Base-by-base conservation (phyloP, 768 basidiomycete genomes). In the Lactifluus volemus region DNA sequence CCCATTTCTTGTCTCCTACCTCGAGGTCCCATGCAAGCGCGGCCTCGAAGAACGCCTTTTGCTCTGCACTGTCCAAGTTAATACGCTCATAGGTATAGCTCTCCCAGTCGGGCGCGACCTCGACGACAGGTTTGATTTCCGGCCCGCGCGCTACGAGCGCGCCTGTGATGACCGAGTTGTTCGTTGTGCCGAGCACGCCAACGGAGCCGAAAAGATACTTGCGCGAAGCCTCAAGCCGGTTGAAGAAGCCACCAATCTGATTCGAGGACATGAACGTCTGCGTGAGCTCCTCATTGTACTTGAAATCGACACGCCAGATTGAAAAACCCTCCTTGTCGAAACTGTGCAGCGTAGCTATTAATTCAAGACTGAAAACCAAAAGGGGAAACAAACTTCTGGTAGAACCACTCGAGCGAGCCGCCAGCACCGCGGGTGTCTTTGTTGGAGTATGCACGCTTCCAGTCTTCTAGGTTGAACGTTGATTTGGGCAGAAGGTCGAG, bases 401-500 rank as follows among this genome's bases (percentile, higher is more conserved):
- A 95, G 84, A 99, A 88, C 97, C 96, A 98, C 73, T 97, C 92
- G 42, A 99, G 69, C 53, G 92, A 74, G 64, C 90, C 94, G 48
- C 74, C 84, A 17, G 88, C 67, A 41, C 89, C 92, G 57, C 89
- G 85, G 42, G 95, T 98, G n/a, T 98, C 94, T 73, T 88, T 86
- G 87, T 98, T 98, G 69, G 94, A 97, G 80, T 98, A 99, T 48
- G 89, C 88, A 49, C 92, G 86, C 74, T 98, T 98, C 93, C 92
- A 97, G 76, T 98, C 93, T 74, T 96, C 89, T 59, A 93, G 84
- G 78, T 92, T 92, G 75, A 91, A 84, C 5, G 81, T 76, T 11
- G 89, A 88, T 75, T 91, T 95, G 67, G 93, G 92, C 44, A 98
- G 84, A 63, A 83, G 80, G 65, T 97, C 96, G 55, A 96, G 85